These are phyloP conservation scores for Pseudogymnoascus sp. DNA, from an alignment of 2,329 filamentous ascomycete genomes.

Conservation along the genomic window DNA sequence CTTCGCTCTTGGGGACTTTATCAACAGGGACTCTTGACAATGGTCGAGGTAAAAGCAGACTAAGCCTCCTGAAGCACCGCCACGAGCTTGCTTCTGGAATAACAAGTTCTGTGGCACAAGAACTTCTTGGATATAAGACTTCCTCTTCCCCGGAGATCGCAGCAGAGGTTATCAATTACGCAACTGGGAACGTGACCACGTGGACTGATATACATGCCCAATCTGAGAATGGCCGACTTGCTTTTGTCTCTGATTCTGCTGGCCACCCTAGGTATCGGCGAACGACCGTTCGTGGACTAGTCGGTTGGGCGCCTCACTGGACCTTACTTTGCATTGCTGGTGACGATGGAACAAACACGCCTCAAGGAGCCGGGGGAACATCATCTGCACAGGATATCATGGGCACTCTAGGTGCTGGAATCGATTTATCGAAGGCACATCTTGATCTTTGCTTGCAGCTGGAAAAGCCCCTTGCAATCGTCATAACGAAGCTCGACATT, in stretches of 20 bases:
- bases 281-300: conserved; percentile 80
- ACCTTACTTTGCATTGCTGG: conserved; percentile 81
- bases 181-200: conserved; percentile 76
- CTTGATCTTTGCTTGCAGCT: conserved; percentile 79
- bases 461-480: conserved; percentile 66
- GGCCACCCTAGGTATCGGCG: conserved; percentile 84
- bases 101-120: conserved; percentile 91
- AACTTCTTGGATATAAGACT: conserved; percentile 75
- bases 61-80: conserved; percentile 83
- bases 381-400: conserved; percentile 45
- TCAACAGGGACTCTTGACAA: conserved; percentile 87
- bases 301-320: conserved; percentile 96
- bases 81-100: conserved; percentile 89
- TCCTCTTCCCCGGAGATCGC: conserved; percentile 24
- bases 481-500: conserved; percentile 87
- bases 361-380: conserved; percentile 31
- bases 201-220: conserved; percentile 92
- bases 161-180: conserved; percentile 67
- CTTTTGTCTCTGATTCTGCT: conserved; percentile 86
- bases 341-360: conserved; percentile 53
- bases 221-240: conserved; percentile 65
- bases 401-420: conserved; percentile 45
- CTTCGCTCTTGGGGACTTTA: conserved; percentile 78
- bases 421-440: conserved; percentile 72
- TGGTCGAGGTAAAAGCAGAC: conserved; percentile 78